These are phyloP conservation scores for Penicillium lagena DNA, from an alignment of 495 filamentous ascomycete genomes.

Conservation along the genomic window DNA sequence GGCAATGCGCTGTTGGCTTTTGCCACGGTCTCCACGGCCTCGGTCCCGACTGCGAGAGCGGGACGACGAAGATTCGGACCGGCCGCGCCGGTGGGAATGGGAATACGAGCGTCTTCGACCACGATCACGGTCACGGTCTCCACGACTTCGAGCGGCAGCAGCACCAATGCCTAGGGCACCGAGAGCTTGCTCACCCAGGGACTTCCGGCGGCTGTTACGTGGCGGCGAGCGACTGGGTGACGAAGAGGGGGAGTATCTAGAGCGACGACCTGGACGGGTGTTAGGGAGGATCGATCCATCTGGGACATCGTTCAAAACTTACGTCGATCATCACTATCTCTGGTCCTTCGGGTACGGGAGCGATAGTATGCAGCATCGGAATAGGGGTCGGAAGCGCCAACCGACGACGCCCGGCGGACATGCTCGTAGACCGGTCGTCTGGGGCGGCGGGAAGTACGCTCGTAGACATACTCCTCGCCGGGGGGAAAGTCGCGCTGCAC, in stretches of 20 bases:
- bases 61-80: conserved; percentile 46
- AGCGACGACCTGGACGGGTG: conserved; percentile 25
- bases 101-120: conserved; percentile 21
- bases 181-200: conserved; percentile 64
- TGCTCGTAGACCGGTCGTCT: conserved; percentile 33
- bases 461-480: conserved; percentile 33
- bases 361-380: conserved; percentile 52
- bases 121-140: conserved; percentile 19
- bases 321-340: conserved; percentile 48
- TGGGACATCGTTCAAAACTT: background rate
- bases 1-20: conserved; percentile 57
- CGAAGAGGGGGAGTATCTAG: conserved; percentile 29
- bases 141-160: conserved; percentile 30
- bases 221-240: conserved; percentile 37
- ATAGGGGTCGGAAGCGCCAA: conserved; percentile 35
- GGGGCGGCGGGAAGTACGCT: conserved; percentile 34
- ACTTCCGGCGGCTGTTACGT: conserved; percentile 55
- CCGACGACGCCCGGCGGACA: conserved; percentile 37
- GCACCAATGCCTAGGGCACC: conserved; percentile 61
- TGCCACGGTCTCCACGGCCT: conserved; percentile 37
- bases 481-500: conserved; percentile 63
- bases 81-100: conserved; percentile 45
- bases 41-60: conserved; percentile 40
- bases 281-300: background rate
- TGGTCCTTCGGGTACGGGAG: conserved; percentile 45